phyloP scores from a whole-genome alignment of 768 basidiomycete genomes.

The Suillus alpinus region DNA sequence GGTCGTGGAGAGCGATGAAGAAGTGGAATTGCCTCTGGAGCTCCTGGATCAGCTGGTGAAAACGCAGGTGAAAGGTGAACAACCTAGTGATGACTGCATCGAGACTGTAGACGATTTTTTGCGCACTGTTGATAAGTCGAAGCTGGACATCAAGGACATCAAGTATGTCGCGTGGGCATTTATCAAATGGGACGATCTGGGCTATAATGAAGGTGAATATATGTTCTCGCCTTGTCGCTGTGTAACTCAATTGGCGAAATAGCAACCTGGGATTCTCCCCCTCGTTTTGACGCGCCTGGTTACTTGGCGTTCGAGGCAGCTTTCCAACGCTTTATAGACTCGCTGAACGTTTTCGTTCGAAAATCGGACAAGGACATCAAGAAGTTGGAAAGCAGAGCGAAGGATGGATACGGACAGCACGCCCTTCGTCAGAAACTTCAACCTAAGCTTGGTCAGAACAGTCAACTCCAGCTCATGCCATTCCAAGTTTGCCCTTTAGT shows the following conservation, averaged over 20 bases:
- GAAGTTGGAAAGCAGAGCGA: slow-evolving; percentile 50
- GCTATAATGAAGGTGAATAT: slow-evolving; percentile 80
- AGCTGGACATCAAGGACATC: slow-evolving; percentile 45
- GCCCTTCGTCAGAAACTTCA: slow-evolving; percentile 46
- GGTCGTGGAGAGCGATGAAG: slow-evolving; percentile 18
- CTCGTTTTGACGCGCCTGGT: slow-evolving; percentile 50
- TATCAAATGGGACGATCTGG: slow-evolving; percentile 90
- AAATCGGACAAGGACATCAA: slow-evolving; percentile 38
- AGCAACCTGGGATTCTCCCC: slow-evolving; percentile 96
- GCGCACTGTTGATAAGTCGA: slow-evolving; percentile 36
- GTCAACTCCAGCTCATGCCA: slow-evolving; percentile 70
- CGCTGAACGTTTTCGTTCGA: slow-evolving; percentile 60
- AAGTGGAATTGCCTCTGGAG: slow-evolving; percentile 19
- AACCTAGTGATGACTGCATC: slow-evolving; percentile 52
- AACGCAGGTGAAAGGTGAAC: slow-evolving; percentile 58
- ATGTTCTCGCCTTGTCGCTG: slow-evolving; percentile 1
- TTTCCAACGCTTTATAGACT: slow-evolving; percentile 61
- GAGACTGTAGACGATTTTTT: slow-evolving; percentile 61
- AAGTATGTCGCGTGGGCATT: slow-evolving; percentile 76
- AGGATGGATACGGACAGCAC: slow-evolving; percentile 51
- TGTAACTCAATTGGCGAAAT: slow-evolving; percentile 3
- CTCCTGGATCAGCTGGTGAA: slow-evolving; percentile 28
- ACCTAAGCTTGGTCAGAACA: slow-evolving; percentile 65
- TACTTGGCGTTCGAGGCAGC: slow-evolving; percentile 68
- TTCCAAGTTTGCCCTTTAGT: slow-evolving; percentile 63